Evolutionary conservation across 129 eudicot genomes (phyloP).

Genomic region (Calendula officinalis): DNA sequence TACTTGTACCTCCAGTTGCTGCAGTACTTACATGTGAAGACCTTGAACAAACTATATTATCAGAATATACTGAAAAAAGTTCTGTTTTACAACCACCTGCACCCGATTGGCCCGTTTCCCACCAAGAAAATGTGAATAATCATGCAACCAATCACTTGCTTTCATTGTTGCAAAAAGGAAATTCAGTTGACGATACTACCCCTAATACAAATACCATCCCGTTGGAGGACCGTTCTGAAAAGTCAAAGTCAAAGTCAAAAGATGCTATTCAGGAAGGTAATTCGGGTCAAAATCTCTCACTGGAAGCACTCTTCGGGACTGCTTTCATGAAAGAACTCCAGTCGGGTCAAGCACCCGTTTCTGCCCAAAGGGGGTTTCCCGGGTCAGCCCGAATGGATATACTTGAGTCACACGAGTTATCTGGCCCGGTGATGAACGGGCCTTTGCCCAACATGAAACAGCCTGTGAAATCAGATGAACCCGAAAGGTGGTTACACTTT

Average conservation of each 20-base stretch:
- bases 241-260: constrained; percentile 35
- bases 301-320: constrained; percentile 85
- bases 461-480: constrained; percentile 33
- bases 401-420: constrained; percentile 31
- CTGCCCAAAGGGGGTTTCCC: constrained; percentile 58
- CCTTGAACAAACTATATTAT: constrained; percentile 88
- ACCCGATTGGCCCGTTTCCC: constrained; percentile 30
- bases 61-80: constrained; percentile 54
- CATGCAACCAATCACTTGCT: constrained; percentile 78
- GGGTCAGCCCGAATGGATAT: constrained; percentile 37
- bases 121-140: constrained; percentile 32
- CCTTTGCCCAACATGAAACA: constrained; percentile 28
- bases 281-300: constrained; percentile 58
- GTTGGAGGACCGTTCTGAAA: constrained; percentile 32
- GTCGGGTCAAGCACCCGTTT: constrained; percentile 85
- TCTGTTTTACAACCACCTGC: constrained; percentile 40
- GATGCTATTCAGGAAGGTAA: constrained; percentile 31
- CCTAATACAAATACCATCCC: constrained; percentile 28
- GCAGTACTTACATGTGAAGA: constrained; percentile 90
- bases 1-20: constrained; percentile 39
- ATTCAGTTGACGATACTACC: constrained; percentile 29
- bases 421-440: constrained; percentile 29
- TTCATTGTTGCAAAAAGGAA: constrained; percentile 66
- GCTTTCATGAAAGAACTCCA: constrained; percentile 95
- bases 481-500: constrained; percentile 50